These are phyloP conservation scores for Pavlovales sp. DNA, from an alignment of 208 protist species.

Conservation along the genomic window DNA sequence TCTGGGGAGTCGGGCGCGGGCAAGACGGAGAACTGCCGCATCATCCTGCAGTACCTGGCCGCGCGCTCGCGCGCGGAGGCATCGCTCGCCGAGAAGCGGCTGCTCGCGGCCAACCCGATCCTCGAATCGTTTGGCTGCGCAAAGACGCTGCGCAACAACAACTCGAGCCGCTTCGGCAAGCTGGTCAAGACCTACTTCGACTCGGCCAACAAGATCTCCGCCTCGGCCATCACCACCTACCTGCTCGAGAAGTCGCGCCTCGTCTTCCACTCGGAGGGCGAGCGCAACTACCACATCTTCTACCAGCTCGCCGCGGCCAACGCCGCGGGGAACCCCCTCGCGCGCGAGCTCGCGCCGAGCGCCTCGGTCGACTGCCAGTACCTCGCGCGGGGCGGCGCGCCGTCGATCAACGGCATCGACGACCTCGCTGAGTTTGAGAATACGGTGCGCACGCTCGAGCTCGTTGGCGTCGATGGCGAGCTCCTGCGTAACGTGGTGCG, in stretches of 20 bases:
- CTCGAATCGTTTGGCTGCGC: constrained; percentile 41
- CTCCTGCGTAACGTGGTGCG: neutral
- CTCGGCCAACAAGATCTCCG: constrained; percentile 1
- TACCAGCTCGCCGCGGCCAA: constrained; percentile 26
- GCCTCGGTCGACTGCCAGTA: neutral
- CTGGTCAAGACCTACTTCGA: constrained; percentile 49
- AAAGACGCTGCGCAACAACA: constrained; percentile 19
- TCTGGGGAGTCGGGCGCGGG: constrained; percentile 7
- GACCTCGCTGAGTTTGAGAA: neutral
- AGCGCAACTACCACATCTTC: constrained; percentile 41
- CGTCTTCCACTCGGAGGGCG: neutral
- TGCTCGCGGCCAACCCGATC: constrained; percentile 20
- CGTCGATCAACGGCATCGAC: neutral
- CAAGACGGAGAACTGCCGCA: constrained; percentile 38
- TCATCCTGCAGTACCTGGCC: constrained; percentile 23
- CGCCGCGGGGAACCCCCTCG: neutral
- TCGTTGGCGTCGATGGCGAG: neutral
- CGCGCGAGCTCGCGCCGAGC: neutral
- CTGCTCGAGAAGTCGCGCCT: constrained; percentile 31
- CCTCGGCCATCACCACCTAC: constrained; percentile 20
- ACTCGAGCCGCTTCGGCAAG: constrained; percentile 40
- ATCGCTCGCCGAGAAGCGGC: neutral
- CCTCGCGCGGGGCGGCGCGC: neutral
- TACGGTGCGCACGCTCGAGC: neutral
- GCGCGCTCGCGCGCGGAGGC: constrained; percentile 22